These are phyloP conservation scores for Quercus berberidifolia DNA, from an alignment of 306 rosid species.

Conservation along the genomic window DNA sequence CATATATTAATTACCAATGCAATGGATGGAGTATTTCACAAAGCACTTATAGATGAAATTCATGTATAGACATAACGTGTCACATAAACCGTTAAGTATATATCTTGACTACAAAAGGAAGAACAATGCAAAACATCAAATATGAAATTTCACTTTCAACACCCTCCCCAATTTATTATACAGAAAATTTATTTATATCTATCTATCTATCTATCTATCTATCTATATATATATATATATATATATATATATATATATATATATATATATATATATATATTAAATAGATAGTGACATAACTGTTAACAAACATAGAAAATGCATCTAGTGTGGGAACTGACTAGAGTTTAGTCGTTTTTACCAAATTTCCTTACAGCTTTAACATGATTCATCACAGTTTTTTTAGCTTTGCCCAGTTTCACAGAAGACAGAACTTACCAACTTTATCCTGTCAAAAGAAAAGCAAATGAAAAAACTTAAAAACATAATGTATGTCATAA, in stretches of 20 bases:
- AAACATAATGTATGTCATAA: not conserved
- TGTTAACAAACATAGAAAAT: not conserved
- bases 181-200: not conserved
- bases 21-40: not conserved
- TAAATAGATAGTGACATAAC: not conserved
- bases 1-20: not conserved
- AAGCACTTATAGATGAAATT: not conserved
- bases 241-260: not conserved
- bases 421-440: conserved; percentile 60
- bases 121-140: not conserved
- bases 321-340: conserved; percentile 12
- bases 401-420: conserved; percentile 27
- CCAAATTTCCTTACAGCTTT: conserved; percentile 38
- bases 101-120: not conserved
- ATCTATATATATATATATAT: not conserved
- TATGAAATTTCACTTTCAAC: not conserved
- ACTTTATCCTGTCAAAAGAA: conserved; percentile 83
- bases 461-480: conserved; percentile 16
- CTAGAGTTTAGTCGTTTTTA: conserved; percentile 8
- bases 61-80: not conserved
- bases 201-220: no score
- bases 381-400: conserved; percentile 31
- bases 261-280: not conserved
- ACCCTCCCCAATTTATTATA: not conserved
- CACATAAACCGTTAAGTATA: not conserved